Percentiles rank a stretch among this genome's conserved stretches.
These are phyloP conservation scores for Paraurostyla sp. DNA, from an alignment of 73 alveolate species.

Conservation along the genomic window DNA sequence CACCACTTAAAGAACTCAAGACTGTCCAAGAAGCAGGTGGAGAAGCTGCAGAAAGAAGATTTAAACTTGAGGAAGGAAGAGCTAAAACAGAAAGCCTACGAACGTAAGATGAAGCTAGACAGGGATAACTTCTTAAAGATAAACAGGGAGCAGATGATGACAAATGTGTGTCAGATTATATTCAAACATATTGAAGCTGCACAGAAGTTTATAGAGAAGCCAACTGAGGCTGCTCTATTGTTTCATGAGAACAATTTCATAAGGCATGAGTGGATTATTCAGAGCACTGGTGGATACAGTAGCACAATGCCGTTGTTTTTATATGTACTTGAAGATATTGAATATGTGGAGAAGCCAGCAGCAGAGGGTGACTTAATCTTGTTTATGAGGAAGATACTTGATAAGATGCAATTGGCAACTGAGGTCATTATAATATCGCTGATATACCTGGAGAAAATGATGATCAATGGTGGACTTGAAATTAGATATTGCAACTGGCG, in stretches of 20 bases:
- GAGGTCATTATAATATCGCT: constrained; percentile 52
- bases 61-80: constrained; percentile 17
- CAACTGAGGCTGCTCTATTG: constrained; percentile 68
- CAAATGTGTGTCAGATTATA: constrained; percentile 56
- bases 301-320: constrained; percentile 66
- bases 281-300: constrained; percentile 68
- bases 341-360: constrained; percentile 39
- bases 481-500: constrained; percentile 74
- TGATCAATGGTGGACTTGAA: constrained; percentile 53
- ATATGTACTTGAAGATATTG: constrained; percentile 55
- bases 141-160: constrained; percentile 62
- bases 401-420: constrained; percentile 60
- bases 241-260: constrained; percentile 68
- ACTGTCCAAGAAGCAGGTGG: not conserved
- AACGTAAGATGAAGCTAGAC: constrained; percentile 27
- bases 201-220: constrained; percentile 47
- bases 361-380: constrained; percentile 26
- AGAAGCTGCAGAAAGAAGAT: constrained; percentile 23
- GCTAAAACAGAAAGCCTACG: constrained; percentile 33
- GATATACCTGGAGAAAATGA: constrained; percentile 58
- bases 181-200: constrained; percentile 63
- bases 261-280: constrained; percentile 69
- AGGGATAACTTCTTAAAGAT: constrained; percentile 37
- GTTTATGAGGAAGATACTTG: constrained; percentile 52
- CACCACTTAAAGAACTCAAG: not conserved